Percentiles rank a stretch among this genome's conserved stretches.
Evolutionary conservation across 2,329 filamentous ascomycete species (phyloP).

Genomic region (Trichoderma aggressivum): DNA sequence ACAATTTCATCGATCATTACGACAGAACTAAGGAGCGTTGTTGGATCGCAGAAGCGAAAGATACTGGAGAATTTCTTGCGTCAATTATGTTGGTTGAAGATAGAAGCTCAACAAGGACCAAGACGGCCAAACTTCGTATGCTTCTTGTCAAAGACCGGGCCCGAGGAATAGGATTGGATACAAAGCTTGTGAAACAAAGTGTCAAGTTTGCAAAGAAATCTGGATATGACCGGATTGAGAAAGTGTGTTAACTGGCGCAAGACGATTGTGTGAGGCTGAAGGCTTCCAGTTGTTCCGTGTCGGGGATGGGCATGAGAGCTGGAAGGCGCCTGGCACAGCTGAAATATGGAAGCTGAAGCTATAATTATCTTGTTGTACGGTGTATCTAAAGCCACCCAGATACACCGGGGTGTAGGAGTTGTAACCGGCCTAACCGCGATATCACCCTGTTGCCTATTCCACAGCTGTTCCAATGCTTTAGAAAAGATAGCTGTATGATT

Average conservation of each 20-base stretch:
- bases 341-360: background rate
- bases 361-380: background rate
- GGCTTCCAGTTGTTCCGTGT: background rate
- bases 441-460: background rate
- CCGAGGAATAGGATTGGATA: background rate
- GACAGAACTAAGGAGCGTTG: no score
- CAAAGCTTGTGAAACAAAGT: background rate
- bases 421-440: background rate
- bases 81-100: background rate
- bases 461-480: background rate
- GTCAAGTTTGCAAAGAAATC: background rate
- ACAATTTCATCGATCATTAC: background rate
- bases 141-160: background rate
- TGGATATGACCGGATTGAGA: background rate
- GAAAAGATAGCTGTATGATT: no score
- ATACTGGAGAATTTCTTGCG: background rate
- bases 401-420: background rate
- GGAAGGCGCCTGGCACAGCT: background rate
- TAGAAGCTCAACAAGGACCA: background rate
- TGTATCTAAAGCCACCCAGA: background rate
- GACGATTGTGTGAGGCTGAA: background rate
- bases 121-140: background rate
- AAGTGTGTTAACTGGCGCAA: background rate
- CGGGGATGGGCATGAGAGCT: background rate
- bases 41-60: no score